Base-by-base conservation (phyloP, 805 yeast species). In the Zygotorulaspora chibaensis region DNA sequence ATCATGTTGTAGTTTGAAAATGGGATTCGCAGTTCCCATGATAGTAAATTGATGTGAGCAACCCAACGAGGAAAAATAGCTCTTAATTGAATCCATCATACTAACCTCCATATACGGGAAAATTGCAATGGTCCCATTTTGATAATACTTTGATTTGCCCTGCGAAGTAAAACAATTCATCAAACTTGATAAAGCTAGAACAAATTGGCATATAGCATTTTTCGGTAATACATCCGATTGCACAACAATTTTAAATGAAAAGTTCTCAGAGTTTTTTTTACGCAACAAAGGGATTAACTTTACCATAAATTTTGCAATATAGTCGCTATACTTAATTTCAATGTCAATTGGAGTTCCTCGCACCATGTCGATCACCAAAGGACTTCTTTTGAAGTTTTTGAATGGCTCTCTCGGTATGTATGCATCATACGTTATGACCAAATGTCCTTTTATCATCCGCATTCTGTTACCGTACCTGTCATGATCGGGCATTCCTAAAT, bases 1-100 rank as follows among this genome's bases (percentile, higher is more conserved):
- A 37, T 70, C 70, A 27, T 68, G 70, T 46, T 74, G 74, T 27
- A 75, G 71, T 55, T 79, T 79, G 57, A 84, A 77, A 34, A 81
- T 74, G 12, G 83, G 76, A 57, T 84, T 84, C 34, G 83, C 78
- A 2, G 88, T 82, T 3, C 91, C 91, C 2, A 84, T 74, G 39
- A 84, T 65, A 53, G 69, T 78, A 20, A 61, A 58, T 11, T 45
- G 47, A 15, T 52, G 46, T 1, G 54, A 40, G 9, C 51, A 37
- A 10, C 52, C 48, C 26, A 47, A 25, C 66, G 66, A 26, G 55
- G 67, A 49, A 67, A 71, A 42, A 57, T 65, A 48, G 8, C 43
- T 39, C 31, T 70, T 69, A 41, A 80, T 60, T 1, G 74, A 51
- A 47, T 78, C 81, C 36, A 81, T 65, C 48, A 79, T 74, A 2